Evolutionary conservation across 352 stramenopile genomes (phyloP), one percentile per base, ranked within the genome.

Genomic region (Phytophthora idaei): DNA sequence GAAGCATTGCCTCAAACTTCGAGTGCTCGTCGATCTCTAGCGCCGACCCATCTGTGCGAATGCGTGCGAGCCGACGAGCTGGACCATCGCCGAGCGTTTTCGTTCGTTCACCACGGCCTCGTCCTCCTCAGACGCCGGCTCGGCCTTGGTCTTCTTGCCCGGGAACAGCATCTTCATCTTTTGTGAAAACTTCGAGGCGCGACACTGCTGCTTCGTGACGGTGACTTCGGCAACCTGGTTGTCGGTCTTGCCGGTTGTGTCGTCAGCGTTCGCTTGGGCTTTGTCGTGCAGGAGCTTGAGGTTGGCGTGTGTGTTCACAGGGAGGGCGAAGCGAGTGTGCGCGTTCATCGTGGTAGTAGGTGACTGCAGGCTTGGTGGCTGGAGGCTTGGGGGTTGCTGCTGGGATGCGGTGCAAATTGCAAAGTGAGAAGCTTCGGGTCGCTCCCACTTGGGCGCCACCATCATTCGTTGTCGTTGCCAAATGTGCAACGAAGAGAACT

Each of bases 91-190:
- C 41, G 60, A 58, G 39, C 54, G 53, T 36, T 74, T 74, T 34
- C 53, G 53, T 42, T 72, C 60, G 8, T 69, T 47, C 28, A 34
- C 29, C 15, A 31, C 27, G 12, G 50, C 39, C n/a, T 60, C 46
- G 14, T 61, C 15, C 31, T 65, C 21, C 27, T 71, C 52, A 1
- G 27, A 14, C 9, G 48, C 39, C n/a, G 17, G n/a, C 44, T 61
- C 5, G 2, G 17, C n/a, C 37, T 49, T 50, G 15, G 29, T n/a
- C 28, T 59, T 67, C 39, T 67, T 66, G 14, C 28, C 29, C 2
- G 25, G 39, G 34, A 73, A 58, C 15, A 70, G 25, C 36, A 48
- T 47, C 41, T 64, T 58, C 69, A 70, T 64, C 46, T 76, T 76
- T 21, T 36, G 63, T 7, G 45, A 34, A 11, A 76, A 36, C 17